Percentiles rank a stretch among this genome's conserved stretches.
Conservation (phyloP, 1,139 yeast species). For the Blastobotrys persicus region DNA sequence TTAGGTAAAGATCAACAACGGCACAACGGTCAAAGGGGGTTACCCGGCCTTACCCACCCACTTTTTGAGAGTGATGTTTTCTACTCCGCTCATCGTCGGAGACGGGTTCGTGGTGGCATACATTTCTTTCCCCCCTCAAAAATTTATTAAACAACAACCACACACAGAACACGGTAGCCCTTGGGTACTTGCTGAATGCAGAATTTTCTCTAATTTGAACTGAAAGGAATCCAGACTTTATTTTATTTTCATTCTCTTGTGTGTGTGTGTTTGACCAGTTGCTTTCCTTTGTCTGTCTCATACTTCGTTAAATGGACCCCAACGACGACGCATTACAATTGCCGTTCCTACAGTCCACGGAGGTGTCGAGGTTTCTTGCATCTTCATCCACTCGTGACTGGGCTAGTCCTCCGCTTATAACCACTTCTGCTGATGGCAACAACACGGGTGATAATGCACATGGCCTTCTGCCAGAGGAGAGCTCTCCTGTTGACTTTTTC, state of each 20-base stretch:
- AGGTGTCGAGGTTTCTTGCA: conserved; percentile 25
- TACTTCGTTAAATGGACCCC: conserved; percentile 1
- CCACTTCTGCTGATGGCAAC: conserved; percentile 9
- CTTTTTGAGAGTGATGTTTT: neutral
- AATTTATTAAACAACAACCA: neutral
- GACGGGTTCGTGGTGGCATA: neutral
- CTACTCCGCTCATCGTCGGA: neutral
- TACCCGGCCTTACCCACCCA: neutral
- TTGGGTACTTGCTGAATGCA: neutral
- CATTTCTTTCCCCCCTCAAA: neutral
- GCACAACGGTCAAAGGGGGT: neutral
- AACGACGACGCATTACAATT: conserved; percentile 31
- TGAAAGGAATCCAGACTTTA: no score
- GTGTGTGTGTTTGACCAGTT: neutral
- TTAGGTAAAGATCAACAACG: neutral
- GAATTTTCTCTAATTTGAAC: neutral
- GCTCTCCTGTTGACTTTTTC: conserved; percentile 28
- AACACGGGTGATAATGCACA: neutral
- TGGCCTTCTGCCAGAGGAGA: conserved; percentile 17
- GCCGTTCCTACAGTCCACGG: conserved; percentile 28
- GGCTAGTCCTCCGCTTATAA: conserved; percentile 22
- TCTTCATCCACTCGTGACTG: conserved; percentile 27
- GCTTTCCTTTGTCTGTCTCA: conserved; percentile 1
- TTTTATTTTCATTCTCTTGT: no score
- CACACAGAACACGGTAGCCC: neutral